phyloP scores from a whole-genome alignment of 2,329 filamentous ascomycete species.

The Ceratocystis smalleyi region DNA sequence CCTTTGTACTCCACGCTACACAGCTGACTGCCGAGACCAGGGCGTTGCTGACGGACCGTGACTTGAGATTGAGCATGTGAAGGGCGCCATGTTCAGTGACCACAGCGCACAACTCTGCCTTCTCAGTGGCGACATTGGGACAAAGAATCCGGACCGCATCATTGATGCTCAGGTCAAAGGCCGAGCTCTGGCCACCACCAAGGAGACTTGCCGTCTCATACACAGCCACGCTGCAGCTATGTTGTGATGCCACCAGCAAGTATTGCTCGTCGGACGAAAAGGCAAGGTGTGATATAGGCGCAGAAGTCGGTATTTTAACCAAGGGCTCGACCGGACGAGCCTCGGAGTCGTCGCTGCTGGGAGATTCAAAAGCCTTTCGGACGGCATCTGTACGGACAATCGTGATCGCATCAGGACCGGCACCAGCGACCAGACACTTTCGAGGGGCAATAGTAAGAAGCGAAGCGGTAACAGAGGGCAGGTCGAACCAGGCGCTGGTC shows the following conservation, averaged over 20 bases:
- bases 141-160: slow-evolving; percentile 56
- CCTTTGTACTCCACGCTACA: slow-evolving; percentile 79
- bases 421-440: slow-evolving; percentile 72
- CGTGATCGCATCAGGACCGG: slow-evolving; percentile 63
- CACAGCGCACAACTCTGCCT: slow-evolving; percentile 60
- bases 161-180: slow-evolving; percentile 64
- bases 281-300: slow-evolving; percentile 69
- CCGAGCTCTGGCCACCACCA: slow-evolving; percentile 48
- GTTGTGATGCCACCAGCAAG: slow-evolving; percentile 67
- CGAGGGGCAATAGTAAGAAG: slow-evolving; percentile 70
- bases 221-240: slow-evolving; percentile 65
- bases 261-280: slow-evolving; percentile 85
- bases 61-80: slow-evolving; percentile 65
- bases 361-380: slow-evolving; percentile 54
- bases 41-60: slow-evolving; percentile 44
- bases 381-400: slow-evolving; percentile 64
- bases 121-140: slow-evolving; percentile 64
- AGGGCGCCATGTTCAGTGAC: slow-evolving; percentile 70
- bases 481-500: slow-evolving; percentile 59
- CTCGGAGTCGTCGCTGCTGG: slow-evolving; percentile 45
- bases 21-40: slow-evolving; percentile 66
- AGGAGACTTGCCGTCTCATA: slow-evolving; percentile 60
- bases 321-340: slow-evolving; percentile 58
- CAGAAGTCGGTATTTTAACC: slow-evolving; percentile 53
- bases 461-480: slow-evolving; percentile 63